These are phyloP conservation scores for Solanum bukasovii DNA, from an alignment of 257 asterid genomes.

Conservation along the genomic window DNA sequence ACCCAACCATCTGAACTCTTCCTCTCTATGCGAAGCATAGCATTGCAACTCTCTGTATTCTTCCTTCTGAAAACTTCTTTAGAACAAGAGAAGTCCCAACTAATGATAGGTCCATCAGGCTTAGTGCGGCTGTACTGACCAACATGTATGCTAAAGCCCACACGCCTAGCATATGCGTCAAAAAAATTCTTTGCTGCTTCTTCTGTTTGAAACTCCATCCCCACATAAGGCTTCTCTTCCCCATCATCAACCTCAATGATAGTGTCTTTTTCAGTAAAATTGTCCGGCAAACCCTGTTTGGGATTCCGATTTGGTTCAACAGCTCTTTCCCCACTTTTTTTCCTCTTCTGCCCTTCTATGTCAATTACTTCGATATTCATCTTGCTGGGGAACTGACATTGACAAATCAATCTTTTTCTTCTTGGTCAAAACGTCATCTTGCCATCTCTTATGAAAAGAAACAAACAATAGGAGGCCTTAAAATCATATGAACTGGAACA, in stretches of 20 bases:
- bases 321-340: constrained; percentile 23
- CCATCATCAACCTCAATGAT: constrained; percentile 30
- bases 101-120: constrained; percentile 55
- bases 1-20: constrained; percentile 45
- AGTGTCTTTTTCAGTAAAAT: constrained; percentile 14
- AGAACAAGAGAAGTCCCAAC: constrained; percentile 63
- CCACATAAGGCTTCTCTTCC: constrained; percentile 44
- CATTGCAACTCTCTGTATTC: constrained; percentile 55
- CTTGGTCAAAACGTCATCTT: constrained; percentile 8
- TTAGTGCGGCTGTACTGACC: constrained; percentile 45
- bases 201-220: constrained; percentile 69
- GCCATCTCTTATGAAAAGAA: not conserved
- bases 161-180: constrained; percentile 52
- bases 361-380: constrained; percentile 35
- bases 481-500: not conserved
- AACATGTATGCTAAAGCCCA: constrained; percentile 58
- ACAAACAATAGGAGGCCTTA: not conserved
- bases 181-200: constrained; percentile 62
- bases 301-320: constrained; percentile 21
- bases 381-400: constrained; percentile 11
- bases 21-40: constrained; percentile 51
- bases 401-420: not conserved
- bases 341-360: constrained; percentile 32
- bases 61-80: constrained; percentile 45
- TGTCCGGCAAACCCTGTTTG: constrained; percentile 18